Evolutionary conservation across 2,329 filamentous ascomycete genomes (phyloP), one percentile per base, ranked within the genome.

Genomic region (Talaromyces rugulosus): DNA sequence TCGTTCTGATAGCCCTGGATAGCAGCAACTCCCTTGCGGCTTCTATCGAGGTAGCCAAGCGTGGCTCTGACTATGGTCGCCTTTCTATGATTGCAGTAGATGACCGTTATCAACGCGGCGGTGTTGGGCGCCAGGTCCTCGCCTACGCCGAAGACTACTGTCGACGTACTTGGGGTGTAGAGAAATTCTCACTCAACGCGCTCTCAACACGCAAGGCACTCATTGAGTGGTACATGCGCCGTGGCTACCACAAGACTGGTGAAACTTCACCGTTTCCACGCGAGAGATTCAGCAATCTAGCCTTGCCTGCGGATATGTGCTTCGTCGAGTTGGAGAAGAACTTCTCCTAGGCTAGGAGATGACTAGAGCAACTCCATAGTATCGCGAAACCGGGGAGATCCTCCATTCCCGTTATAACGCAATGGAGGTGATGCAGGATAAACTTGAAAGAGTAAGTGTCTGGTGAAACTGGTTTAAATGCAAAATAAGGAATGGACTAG

Each of bases 171-270:
- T 73, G 68, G 69, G 66, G 66, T 0, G 60, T 63, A 1, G 64
- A 30, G 2, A 68, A 56, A 11, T 31, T 67, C 11, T 67, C 60
- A 9, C 52, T 74, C 7, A 67, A 74, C 59, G 70, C 70, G 8
- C 64, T 74, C 30, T 72, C 70, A 6, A 69, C 66, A 28, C 72
- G 72, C 6, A 56, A 63, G 36, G 63, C 60, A 12, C 66, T 74
- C 33, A 69, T 73, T 16, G 51, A 62, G 16, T 75, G 72, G 72
- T 74, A 75, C 56, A 60, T 59, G 36, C 68, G 71, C 23, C 66
- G 68, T 9, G 72, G 72, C 8, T 74, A 72, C 58, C 58, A 28
- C 14, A 54, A 63, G 57, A 72, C 67, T 0, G 70, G 69, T 4
- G 65, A 71, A 27, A 63, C 62, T 11, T 58, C 59, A 31, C 64